phyloP scores from a whole-genome alignment of 768 basidiomycete genomes.

The Hericium alpestre region DNA sequence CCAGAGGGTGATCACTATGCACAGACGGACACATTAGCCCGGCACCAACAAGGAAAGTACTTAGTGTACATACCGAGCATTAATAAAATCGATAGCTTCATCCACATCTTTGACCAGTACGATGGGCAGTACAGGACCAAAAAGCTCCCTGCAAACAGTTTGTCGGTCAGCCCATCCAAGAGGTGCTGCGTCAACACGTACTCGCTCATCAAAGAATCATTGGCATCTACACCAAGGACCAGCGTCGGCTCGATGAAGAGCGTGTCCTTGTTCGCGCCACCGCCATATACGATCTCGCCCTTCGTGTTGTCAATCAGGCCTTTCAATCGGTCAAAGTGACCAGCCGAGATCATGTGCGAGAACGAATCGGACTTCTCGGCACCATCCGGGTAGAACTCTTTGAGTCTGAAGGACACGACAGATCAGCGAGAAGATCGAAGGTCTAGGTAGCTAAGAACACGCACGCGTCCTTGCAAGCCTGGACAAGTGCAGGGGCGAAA shows the following conservation, averaged over 20 bases:
- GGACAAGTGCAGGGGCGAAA: conserved; percentile 28
- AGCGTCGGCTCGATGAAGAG: conserved; percentile 66
- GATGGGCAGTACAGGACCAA: conserved; percentile 74
- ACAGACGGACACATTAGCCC: neutral
- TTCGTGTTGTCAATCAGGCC: conserved; percentile 53
- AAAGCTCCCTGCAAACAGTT: conserved; percentile 50
- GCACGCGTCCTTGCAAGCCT: conserved; percentile 33
- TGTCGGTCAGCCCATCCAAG: neutral
- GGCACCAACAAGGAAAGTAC: too few relatives aligned
- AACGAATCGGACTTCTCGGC: conserved; percentile 33
- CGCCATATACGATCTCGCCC: conserved; percentile 58
- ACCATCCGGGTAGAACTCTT: conserved; percentile 44
- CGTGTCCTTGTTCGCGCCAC: conserved; percentile 42
- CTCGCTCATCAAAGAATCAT: conserved; percentile 74
- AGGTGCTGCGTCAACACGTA: conserved; percentile 24
- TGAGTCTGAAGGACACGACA: conserved; percentile 26
- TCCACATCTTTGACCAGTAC: conserved; percentile 62
- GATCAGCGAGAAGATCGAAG: neutral
- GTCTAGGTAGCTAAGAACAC: conserved; percentile 8
- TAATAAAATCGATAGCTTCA: conserved; percentile 61
- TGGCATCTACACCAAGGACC: conserved; percentile 46
- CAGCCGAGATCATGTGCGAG: conserved; percentile 39
- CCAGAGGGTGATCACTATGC: conserved; percentile 58
- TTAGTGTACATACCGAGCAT: conserved; percentile 32
- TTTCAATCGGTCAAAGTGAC: conserved; percentile 52